Conservation (phyloP, 441 rosid genomes). For the Pelargonium myrrhifolium region DNA sequence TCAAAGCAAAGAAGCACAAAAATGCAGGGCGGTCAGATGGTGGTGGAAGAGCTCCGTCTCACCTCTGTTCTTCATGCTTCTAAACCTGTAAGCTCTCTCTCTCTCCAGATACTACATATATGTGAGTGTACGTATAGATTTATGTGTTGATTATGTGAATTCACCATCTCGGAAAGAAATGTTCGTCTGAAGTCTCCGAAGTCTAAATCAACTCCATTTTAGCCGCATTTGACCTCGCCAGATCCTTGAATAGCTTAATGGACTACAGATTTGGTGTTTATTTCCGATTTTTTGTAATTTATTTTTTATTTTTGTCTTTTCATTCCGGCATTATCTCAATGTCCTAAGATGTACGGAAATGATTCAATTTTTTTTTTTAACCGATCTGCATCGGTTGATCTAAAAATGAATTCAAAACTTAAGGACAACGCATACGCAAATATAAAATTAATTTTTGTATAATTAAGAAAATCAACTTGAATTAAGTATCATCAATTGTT, state of each 20-base stretch:
- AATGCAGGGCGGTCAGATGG: slow-evolving; percentile 5
- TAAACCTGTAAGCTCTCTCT: slow-evolving; percentile 9
- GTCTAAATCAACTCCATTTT: not conserved
- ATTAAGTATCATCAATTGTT: not conserved
- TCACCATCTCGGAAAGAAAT: not conserved
- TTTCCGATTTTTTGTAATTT: not conserved
- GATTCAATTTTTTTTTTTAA: not conserved
- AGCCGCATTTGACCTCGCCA: not conserved
- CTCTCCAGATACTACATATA: not conserved
- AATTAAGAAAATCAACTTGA: not conserved
- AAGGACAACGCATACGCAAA: not conserved
- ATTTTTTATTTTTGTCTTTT: not conserved
- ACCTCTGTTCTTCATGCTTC: slow-evolving; percentile 2
- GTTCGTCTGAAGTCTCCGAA: not conserved
- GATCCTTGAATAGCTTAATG: not conserved
- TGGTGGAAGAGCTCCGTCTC: slow-evolving; percentile 5
- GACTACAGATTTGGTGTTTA: not conserved
- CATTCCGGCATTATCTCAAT: not conserved
- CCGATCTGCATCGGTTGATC: not conserved
- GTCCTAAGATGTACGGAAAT: not conserved
- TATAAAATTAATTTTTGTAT: not conserved
- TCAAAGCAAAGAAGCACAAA: not conserved
- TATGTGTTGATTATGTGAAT: not conserved
- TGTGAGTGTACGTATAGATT: not conserved
- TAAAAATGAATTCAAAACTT: not conserved